Evolutionary conservation across 2,329 filamentous ascomycete species (phyloP).

Genomic region (Colletotrichum sp.): DNA sequence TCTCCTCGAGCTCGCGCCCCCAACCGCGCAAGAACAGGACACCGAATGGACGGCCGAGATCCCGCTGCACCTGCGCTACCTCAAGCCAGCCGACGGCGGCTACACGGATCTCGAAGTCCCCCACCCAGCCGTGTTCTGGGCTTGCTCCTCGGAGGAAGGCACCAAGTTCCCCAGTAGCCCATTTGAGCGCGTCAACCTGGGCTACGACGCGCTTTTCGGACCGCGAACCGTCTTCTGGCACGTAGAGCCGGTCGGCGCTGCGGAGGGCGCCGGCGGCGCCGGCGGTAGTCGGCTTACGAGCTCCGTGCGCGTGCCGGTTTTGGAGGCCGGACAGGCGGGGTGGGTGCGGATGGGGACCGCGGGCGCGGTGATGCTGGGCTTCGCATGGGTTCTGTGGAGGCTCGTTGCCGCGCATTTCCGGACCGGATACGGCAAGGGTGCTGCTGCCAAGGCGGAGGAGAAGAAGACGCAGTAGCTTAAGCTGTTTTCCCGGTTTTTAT

Average conservation of each 20-base stretch:
- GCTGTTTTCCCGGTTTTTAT: neutral
- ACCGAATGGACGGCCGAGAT: constrained; percentile 70
- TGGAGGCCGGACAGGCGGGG: constrained; percentile 55
- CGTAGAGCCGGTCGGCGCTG: constrained; percentile 55
- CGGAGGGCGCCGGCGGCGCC: neutral
- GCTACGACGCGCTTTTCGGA: constrained; percentile 83
- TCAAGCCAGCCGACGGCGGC: constrained; percentile 64
- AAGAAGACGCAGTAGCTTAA: constrained; percentile 18
- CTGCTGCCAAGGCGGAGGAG: neutral
- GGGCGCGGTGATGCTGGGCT: constrained; percentile 64
- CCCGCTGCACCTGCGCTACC: constrained; percentile 86
- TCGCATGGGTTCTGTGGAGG: constrained; percentile 72
- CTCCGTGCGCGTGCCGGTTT: constrained; percentile 67
- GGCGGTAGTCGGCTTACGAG: constrained; percentile 50
- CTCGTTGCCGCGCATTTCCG: constrained; percentile 44
- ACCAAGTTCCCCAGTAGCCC: constrained; percentile 77
- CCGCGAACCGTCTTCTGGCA: constrained; percentile 85
- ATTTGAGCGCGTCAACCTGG: constrained; percentile 84
- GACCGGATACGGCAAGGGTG: constrained; percentile 33
- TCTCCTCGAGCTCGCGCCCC: constrained; percentile 74
- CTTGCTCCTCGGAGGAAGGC: constrained; percentile 71
- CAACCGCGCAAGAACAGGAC: constrained; percentile 39
- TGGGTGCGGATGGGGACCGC: constrained; percentile 63
- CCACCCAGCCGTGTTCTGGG: constrained; percentile 90
- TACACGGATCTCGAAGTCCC: constrained; percentile 66